Conservation (phyloP, 2,329 filamentous ascomycete genomes). For the Ophiocordyceps sinensis region DNA sequence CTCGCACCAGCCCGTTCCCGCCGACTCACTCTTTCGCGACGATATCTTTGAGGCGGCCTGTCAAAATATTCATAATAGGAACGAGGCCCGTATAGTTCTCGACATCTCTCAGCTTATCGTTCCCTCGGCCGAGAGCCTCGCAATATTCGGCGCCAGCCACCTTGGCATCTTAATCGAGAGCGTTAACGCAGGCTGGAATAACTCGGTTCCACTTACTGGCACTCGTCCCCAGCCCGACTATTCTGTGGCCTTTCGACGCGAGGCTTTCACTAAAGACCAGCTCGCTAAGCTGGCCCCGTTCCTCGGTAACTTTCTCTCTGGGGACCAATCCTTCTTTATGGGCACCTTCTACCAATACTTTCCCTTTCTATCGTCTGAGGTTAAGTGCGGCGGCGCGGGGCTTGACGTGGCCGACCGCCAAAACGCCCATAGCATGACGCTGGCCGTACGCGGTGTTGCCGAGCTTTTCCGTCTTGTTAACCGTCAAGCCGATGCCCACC, state of each 20-base stretch:
- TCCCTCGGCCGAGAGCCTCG: conserved; percentile 22
- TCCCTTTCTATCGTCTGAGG: conserved; percentile 32
- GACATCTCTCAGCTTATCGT: conserved; percentile 22
- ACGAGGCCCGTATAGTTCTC: conserved; percentile 13
- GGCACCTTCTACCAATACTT: conserved; percentile 32
- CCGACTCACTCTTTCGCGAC: conserved; percentile 20
- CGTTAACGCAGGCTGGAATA: conserved; percentile 27
- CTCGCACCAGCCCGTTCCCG: conserved; percentile 14
- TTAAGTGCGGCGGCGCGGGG: conserved; percentile 24
- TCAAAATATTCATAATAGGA: conserved; percentile 10
- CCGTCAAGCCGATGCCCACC: conserved; percentile 21
- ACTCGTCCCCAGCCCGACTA: conserved; percentile 20
- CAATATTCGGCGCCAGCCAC: conserved; percentile 10
- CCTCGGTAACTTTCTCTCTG: conserved; percentile 15
- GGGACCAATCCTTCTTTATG: conserved; percentile 26
- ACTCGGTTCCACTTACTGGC: conserved; percentile 19
- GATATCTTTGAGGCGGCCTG: conserved; percentile 21
- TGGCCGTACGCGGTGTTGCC: conserved; percentile 22
- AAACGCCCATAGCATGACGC: conserved; percentile 25
- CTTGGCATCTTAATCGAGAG: conserved; percentile 22
- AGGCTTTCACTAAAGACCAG: conserved; percentile 27
- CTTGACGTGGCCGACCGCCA: conserved; percentile 23
- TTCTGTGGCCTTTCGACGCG: conserved; percentile 14
- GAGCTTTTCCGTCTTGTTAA: conserved; percentile 22
- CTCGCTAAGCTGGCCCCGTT: conserved; percentile 22